Evolutionary conservation across 2,329 filamentous ascomycete genomes (phyloP).

Genomic region (Scedosporium minutisporum): DNA sequence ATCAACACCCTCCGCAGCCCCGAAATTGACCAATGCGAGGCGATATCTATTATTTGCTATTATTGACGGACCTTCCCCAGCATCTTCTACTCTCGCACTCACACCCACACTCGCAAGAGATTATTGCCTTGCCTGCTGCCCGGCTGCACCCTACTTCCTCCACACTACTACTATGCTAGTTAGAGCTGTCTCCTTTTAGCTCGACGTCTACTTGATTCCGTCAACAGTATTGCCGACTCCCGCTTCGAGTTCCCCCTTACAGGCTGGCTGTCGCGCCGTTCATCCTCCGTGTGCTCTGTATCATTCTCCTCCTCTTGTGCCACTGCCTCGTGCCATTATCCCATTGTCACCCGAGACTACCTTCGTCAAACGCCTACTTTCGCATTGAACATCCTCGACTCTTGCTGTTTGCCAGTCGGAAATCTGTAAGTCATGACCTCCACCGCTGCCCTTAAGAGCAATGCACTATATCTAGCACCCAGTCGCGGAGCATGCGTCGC

Average conservation of each 20-base stretch:
- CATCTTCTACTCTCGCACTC: background rate
- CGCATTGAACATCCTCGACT: background rate
- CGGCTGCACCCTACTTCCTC: background rate
- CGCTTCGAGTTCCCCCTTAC: too few species aligned
- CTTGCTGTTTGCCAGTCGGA: background rate
- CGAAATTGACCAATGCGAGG: background rate
- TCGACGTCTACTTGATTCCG: background rate
- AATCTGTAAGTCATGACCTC: background rate
- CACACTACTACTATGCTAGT: background rate
- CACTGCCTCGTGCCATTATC: background rate
- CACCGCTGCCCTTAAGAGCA: too few species aligned
- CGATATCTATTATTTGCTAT: background rate
- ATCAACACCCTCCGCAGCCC: background rate
- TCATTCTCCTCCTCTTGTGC: background rate
- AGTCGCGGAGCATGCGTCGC: background rate
- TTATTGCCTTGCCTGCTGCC: background rate
- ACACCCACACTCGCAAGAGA: too few species aligned
- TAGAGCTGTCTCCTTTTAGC: background rate
- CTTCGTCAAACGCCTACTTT: background rate
- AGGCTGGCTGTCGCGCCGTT: background rate
- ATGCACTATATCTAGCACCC: too few species aligned
- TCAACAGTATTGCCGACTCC: background rate
- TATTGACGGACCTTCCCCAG: background rate
- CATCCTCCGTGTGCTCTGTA: background rate
- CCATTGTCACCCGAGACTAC: background rate